Base-by-base conservation (phyloP, 768 basidiomycete genomes). In the Saitozyma podzolica region DNA sequence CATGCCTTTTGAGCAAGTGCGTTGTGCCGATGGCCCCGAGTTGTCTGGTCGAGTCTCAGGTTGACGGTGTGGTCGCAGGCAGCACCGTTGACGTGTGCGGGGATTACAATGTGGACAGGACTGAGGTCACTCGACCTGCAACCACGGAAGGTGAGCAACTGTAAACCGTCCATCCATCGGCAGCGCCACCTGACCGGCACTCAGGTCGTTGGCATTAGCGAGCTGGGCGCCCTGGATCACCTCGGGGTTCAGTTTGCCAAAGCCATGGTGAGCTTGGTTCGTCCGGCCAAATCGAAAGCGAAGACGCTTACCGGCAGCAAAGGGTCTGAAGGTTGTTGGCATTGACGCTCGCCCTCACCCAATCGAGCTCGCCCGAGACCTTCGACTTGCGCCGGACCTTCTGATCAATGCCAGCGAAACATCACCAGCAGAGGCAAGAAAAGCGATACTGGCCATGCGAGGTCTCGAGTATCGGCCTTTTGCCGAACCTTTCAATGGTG, bases 231-330 rank as follows among this genome's bases (percentile, higher is more conserved):
- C 8, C 37, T 69, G 20, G 68, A 64, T 11, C 40, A 29, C 41
- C 51, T 69, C 19, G 68, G 68, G 14, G 61, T 62, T 29, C 68
- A 69, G 45, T 57, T 69, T 57, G 68, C 58, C 6, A 69, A 66
- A 50, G 65, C 61, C 17, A 40, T 58, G 61, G 65, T 66, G 48
- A 63, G 64, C 48, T 29, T 29, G 9, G 14, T 17, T 41, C 40
- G 14, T 3, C 20, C 16, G 8, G 19, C 29, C 37, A 39, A 5
- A 3, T 11, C 54, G 40, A 8, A 56, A 39, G 11, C 37, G 10
- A 37, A 9, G 10, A 39, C 29, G 57, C 13, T 58, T 0, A 48
- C 14, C 16, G n/a, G 13, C 5, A 29, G 29, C 29, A 29, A 2
- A 69, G 68, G 68, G 68, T 20, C 54, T 59, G 47, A 65, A 61